Conservation (phyloP, 805 yeast species). For the Saturnispora zaruensis region DNA sequence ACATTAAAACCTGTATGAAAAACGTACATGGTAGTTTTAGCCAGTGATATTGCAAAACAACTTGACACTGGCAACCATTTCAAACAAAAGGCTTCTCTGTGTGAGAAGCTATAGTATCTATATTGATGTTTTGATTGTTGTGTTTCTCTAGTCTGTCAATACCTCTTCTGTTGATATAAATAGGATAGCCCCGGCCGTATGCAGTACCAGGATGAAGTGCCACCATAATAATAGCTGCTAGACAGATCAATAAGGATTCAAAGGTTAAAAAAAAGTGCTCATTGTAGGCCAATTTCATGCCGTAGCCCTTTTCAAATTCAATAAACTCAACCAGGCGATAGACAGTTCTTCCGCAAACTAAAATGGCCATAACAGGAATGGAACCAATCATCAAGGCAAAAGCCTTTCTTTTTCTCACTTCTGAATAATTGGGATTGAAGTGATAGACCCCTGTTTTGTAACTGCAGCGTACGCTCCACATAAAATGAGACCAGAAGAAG, state of each 20-base stretch:
- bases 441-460: not conserved
- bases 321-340: not conserved
- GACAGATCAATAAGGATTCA: not conserved
- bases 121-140: not conserved
- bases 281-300: not conserved
- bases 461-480: not conserved
- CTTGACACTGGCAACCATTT: not conserved
- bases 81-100: not conserved
- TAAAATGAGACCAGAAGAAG: not conserved
- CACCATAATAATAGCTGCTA: not conserved
- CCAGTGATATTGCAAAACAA: too few species aligned
- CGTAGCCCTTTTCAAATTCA: not conserved
- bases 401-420: not conserved
- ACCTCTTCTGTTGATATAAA: not conserved
- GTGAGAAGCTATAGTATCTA: not conserved
- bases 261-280: not conserved
- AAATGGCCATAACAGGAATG: not conserved
- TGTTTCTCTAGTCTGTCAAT: not conserved
- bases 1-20: not conserved
- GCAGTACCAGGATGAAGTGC: not conserved
- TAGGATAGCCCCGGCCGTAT: not conserved
- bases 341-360: not conserved
- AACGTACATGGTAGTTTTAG: not conserved
- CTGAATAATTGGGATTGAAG: not conserved
- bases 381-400: not conserved